Conservation (phyloP, 179 eudicot species). For the Corrigiola litoralis region DNA sequence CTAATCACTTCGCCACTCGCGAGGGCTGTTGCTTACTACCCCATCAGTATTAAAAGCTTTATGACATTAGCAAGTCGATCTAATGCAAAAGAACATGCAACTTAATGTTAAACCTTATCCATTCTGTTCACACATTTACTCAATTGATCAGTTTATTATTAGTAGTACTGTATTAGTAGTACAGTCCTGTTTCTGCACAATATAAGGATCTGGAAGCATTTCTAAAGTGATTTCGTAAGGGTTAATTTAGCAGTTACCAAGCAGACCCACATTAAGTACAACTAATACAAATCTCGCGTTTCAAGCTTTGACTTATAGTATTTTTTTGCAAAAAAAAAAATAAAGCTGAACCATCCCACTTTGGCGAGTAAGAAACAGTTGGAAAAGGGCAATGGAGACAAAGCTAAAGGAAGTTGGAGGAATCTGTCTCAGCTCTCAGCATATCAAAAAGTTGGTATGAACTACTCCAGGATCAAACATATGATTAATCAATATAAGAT, state of each 20-base stretch:
- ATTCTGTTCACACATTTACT: background rate
- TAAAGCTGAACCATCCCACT: background rate
- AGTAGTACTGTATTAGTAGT: too few relatives aligned
- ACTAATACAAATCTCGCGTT: background rate
- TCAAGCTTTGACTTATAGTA: too few relatives aligned
- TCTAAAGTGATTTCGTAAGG: background rate
- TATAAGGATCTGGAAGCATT: background rate
- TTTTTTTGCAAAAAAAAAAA: too few relatives aligned
- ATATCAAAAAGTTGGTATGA: background rate
- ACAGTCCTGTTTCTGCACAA: too few relatives aligned
- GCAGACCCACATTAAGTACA: background rate
- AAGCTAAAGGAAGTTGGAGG: background rate
- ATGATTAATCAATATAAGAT: background rate
- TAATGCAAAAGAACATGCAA: too few relatives aligned
- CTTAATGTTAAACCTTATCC: background rate
- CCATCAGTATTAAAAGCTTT: too few relatives aligned
- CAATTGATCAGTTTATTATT: background rate
- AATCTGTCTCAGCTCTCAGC: background rate
- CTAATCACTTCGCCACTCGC: background rate
- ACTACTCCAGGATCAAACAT: too few relatives aligned
- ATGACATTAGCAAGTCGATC: too few relatives aligned
- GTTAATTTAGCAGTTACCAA: background rate
- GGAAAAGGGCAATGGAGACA: background rate
- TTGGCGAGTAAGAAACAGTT: background rate
- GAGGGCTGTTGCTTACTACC: slow-evolving; percentile 7